phyloP scores from a whole-genome alignment of 1,284 basidiomycete species.

The Trametes polyzona region DNA sequence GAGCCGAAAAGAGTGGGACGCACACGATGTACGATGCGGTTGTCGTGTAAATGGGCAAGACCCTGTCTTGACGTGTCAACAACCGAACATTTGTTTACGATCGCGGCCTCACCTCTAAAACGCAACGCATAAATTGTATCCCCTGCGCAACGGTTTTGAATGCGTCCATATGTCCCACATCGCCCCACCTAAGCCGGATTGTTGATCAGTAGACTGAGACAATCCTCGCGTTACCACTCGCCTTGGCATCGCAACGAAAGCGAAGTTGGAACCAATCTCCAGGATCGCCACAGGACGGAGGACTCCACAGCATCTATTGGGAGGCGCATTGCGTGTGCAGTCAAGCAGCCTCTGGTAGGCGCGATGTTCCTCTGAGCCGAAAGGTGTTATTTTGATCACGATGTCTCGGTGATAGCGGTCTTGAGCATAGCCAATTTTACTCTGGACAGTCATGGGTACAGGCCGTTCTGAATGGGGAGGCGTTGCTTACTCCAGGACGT shows the following conservation, averaged over 20 bases:
- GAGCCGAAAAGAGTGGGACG: background rate
- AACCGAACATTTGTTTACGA: no score
- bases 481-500: no score
- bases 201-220: background rate
- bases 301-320: background rate
- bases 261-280: background rate
- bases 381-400: background rate
- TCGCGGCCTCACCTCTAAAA: background rate
- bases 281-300: constrained; percentile 8
- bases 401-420: background rate
- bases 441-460: background rate
- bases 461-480: no score
- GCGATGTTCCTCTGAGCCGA: background rate
- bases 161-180: background rate
- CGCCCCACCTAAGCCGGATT: background rate
- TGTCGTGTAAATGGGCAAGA: background rate
- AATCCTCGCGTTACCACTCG: no score
- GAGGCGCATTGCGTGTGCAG: background rate
- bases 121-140: constrained; percentile 4
- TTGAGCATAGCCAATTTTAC: background rate
- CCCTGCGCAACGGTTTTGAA: constrained; percentile 1
- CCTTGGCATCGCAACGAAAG: constrained; percentile 8
- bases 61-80: background rate
- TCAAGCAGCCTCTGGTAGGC: background rate
- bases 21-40: constrained; percentile 2